phyloP scores from a whole-genome alignment of 495 filamentous ascomycete species.

The Penicillium ochrochloron region DNA sequence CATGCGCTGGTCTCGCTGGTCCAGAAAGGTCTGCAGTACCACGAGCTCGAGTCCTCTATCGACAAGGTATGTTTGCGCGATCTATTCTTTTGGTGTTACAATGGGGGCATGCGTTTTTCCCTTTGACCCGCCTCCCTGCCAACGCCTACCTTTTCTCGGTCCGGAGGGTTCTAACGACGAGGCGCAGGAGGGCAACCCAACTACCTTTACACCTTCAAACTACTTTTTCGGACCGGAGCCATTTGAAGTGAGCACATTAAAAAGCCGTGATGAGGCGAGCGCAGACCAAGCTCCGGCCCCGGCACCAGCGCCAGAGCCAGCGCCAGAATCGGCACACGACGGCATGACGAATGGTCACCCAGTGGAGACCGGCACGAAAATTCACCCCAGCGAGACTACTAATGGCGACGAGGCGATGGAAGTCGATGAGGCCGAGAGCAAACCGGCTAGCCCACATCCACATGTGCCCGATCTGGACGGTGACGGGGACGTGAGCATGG shows the following conservation, averaged over 20 bases:
- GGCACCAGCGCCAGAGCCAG: slow-evolving; percentile 41
- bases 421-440: slow-evolving; percentile 43
- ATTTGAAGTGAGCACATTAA: slow-evolving; percentile 39
- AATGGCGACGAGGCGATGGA: slow-evolving; percentile 63
- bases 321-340: slow-evolving; percentile 48
- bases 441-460: slow-evolving; percentile 15
- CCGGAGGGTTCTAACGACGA: slow-evolving; percentile 3
- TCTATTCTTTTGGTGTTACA: slow-evolving; percentile 1
- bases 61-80: slow-evolving; percentile 58
- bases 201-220: slow-evolving; percentile 40
- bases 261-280: slow-evolving; percentile 37
- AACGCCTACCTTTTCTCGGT: neutral
- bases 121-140: slow-evolving; percentile 6
- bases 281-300: slow-evolving; percentile 39
- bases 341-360: slow-evolving; percentile 49
- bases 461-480: slow-evolving; percentile 39
- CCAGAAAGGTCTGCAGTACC: slow-evolving; percentile 77
- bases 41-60: slow-evolving; percentile 67
- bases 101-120: neutral
- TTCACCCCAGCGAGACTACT: slow-evolving; percentile 59
- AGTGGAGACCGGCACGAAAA: slow-evolving; percentile 38
- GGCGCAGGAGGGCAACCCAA: slow-evolving; percentile 49
- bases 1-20: slow-evolving; percentile 76
- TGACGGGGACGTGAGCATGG: slow-evolving; percentile 52
- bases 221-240: slow-evolving; percentile 58